These are phyloP conservation scores for Calocybe gangraenosa DNA, from an alignment of 768 basidiomycete genomes.

Conservation along the genomic window DNA sequence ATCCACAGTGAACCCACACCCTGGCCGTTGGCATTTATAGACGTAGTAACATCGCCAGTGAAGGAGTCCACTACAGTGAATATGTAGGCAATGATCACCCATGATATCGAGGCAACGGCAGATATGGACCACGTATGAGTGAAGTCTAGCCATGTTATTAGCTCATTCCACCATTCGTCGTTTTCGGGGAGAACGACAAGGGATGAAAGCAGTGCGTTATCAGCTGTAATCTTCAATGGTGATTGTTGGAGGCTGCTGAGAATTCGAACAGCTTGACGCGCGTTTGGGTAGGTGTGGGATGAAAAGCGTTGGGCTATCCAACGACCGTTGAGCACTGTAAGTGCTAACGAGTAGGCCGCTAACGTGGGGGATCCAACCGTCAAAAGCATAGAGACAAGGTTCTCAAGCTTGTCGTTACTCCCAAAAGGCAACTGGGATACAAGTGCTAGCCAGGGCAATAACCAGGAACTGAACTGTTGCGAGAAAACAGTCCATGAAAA, in stretches of 20 bases:
- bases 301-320: slow-evolving; percentile 34
- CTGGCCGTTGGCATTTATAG: slow-evolving; percentile 31
- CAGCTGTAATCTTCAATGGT: slow-evolving; percentile 27
- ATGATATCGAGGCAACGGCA: slow-evolving; percentile 34
- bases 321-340: slow-evolving; percentile 40
- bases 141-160: slow-evolving; percentile 28
- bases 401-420: slow-evolving; percentile 32
- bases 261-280: slow-evolving; percentile 24
- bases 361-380: slow-evolving; percentile 41
- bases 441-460: slow-evolving; percentile 45
- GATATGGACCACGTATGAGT: slow-evolving; percentile 33
- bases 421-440: slow-evolving; percentile 49
- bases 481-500: slow-evolving; percentile 30
- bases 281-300: slow-evolving; percentile 26
- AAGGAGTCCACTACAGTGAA: slow-evolving; percentile 36
- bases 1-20: slow-evolving; percentile 39
- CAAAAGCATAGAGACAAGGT: slow-evolving; percentile 37
- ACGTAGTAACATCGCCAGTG: slow-evolving; percentile 16
- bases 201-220: slow-evolving; percentile 29
- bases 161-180: slow-evolving; percentile 36
- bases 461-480: slow-evolving; percentile 39
- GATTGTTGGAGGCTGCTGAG: slow-evolving; percentile 40
- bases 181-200: slow-evolving; percentile 39
- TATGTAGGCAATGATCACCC: slow-evolving; percentile 41
- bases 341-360: slow-evolving; percentile 39